Conservation (phyloP, 768 basidiomycete species). For the Chlorophyllum brunneum region DNA sequence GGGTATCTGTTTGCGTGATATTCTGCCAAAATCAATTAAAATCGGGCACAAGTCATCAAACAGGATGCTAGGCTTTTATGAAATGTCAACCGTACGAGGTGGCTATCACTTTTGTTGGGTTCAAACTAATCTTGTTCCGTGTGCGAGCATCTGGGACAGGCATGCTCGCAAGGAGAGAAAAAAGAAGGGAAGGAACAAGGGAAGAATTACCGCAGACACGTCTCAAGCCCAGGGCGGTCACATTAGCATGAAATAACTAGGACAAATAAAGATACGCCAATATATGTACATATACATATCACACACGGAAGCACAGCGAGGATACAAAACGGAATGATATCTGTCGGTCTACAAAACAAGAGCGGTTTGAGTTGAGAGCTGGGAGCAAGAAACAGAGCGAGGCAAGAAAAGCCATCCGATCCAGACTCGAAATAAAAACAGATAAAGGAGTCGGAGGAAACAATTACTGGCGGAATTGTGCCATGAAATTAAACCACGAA, state of each 20-base stretch:
- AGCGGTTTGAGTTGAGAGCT: not conserved
- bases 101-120: slow-evolving; percentile 49
- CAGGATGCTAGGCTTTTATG: too few species aligned
- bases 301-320: not conserved
- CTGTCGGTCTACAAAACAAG: not conserved
- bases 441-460: not conserved
- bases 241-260: slow-evolving; percentile 20
- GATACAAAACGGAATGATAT: not conserved
- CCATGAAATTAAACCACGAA: slow-evolving; percentile 46
- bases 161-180: slow-evolving; percentile 33
- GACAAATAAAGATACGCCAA: slow-evolving; percentile 27
- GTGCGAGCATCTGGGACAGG: slow-evolving; percentile 65
- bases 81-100: slow-evolving; percentile 39
- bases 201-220: slow-evolving; percentile 3
- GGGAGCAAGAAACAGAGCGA: not conserved
- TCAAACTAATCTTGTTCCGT: slow-evolving; percentile 60
- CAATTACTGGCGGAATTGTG: slow-evolving; percentile 36
- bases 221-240: slow-evolving; percentile 6
- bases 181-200: slow-evolving; percentile 7
- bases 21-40: slow-evolving; percentile 31
- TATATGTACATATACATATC: slow-evolving; percentile 11
- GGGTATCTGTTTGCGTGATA: slow-evolving; percentile 49
- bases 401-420: not conserved
- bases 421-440: not conserved
- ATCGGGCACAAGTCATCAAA: not conserved